Evolutionary conservation across 2,329 filamentous ascomycete species (phyloP).

Genomic region (Alternaria triticimaculans): DNA sequence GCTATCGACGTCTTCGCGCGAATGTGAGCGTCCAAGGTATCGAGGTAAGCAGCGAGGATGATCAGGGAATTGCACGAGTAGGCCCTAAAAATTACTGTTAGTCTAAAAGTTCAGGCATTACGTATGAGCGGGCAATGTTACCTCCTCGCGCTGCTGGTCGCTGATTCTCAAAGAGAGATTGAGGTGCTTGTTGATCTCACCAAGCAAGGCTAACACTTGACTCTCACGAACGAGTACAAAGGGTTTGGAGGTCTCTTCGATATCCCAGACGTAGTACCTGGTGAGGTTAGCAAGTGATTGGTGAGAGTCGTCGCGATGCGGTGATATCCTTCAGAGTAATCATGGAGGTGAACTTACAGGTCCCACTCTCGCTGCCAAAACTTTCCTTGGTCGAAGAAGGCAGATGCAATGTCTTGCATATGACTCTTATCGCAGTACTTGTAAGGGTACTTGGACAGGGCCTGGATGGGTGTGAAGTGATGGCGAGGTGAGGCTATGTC

Average conservation of each 20-base stretch:
- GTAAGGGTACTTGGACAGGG: conserved; percentile 65
- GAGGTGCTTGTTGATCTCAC: conserved; percentile 65
- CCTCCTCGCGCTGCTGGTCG: conserved; percentile 53
- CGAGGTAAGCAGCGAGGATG: conserved; percentile 69
- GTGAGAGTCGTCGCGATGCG: conserved; percentile 1
- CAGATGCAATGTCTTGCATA: conserved; percentile 58
- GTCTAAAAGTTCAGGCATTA: neutral
- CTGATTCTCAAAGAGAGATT: conserved; percentile 67
- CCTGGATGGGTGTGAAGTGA: conserved; percentile 52
- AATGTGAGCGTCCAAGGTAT: conserved; percentile 67
- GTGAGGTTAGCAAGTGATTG: neutral
- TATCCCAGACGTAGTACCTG: conserved; percentile 71
- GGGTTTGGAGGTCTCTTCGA: conserved; percentile 53
- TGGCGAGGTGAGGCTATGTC: conserved; percentile 42
- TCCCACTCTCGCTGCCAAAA: conserved; percentile 73
- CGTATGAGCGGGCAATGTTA: neutral
- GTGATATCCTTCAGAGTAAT: neutral
- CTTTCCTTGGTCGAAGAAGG: conserved; percentile 64
- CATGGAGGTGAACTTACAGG: conserved; percentile 66
- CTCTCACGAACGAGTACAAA: conserved; percentile 70
- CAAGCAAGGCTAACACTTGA: conserved; percentile 71
- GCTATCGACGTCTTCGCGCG: conserved; percentile 53
- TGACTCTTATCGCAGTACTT: conserved; percentile 61
- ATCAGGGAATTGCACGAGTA: conserved; percentile 67
- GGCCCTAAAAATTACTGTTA: conserved; percentile 47